Base-by-base conservation (phyloP, 306 rosid species). In the Medicago lupulina region DNA sequence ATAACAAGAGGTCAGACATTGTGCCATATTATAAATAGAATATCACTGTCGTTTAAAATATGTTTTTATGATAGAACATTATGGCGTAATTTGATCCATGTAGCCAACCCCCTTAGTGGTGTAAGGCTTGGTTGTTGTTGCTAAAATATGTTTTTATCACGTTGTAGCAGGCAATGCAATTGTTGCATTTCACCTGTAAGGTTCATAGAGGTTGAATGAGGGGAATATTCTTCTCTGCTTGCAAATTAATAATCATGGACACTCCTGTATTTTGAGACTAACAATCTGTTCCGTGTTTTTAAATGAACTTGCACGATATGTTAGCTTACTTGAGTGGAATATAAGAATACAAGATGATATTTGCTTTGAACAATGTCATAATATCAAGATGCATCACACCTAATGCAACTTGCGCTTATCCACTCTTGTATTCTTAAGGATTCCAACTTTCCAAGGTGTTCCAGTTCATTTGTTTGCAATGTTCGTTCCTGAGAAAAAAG, bases 1-100 rank as follows among this genome's bases (percentile, higher is more conserved):
- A 95, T 75, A 70, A 43, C 82, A 84, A 80, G 83, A 95, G 99
- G 99, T 92, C 65, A 85, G 88, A 51, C 70, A 5, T 46, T 69
- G n/a, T 55, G 59, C 39, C 69, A 10, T 40, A 38, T 59, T 5
- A 21, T 58, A 11, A 23, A 23, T 11, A 5, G 16, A 61, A 43
- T 38, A 70, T 57, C 68, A 66, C 41, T 58, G n/a, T 70, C 44
- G 14, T 73, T 62, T 64, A 41, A 5, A 61, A 19, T 21, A 38
- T 31, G 38, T n/a, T 58, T 68, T 69, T 28, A 28, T 28, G 31
- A 28, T 28, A 28, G 31, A 28, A 28, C 31, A 28, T 28, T 28
- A 28, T 28, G 4, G 4, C 4, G 31, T 28, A 28, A 28, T 28
- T 28, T 28, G 31, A 28, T 28, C 31, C 31, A 28, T 28, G 31